Conservation (phyloP, 2,329 filamentous ascomycete species). For the Massarina eburnea region DNA sequence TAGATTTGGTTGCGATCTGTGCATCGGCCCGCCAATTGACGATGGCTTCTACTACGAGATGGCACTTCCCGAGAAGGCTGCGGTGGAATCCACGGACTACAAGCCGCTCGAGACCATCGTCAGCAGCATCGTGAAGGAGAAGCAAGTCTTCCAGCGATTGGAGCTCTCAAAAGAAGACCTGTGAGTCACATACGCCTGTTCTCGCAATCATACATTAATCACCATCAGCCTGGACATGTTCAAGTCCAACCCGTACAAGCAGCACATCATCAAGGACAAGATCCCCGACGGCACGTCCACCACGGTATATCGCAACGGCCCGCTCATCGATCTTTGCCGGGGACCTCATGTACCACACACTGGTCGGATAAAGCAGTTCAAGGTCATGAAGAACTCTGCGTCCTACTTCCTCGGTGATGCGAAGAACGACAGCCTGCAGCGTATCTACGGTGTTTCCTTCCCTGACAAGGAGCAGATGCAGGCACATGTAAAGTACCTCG, state of each 20-base stretch:
- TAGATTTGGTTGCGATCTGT: conserved; percentile 87
- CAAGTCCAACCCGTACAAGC: conserved; percentile 96
- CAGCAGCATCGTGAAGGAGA: conserved; percentile 87
- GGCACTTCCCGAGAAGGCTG: conserved; percentile 72
- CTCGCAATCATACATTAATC: neutral
- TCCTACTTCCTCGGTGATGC: conserved; percentile 95
- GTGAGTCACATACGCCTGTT: conserved; percentile 13
- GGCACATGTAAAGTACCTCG: conserved; percentile 91
- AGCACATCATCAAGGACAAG: conserved; percentile 94
- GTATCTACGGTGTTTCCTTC: conserved; percentile 95
- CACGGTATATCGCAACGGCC: conserved; percentile 92
- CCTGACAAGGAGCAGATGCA: conserved; percentile 94
- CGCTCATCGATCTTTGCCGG: conserved; percentile 91
- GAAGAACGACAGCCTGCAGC: conserved; percentile 90
- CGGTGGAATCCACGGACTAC: conserved; percentile 76
- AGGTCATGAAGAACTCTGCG: conserved; percentile 82
- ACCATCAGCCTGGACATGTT: conserved; percentile 76
- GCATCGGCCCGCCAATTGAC: conserved; percentile 88
- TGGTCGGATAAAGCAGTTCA: conserved; percentile 89
- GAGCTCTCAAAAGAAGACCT: conserved; percentile 88
- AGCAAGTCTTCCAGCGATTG: conserved; percentile 90
- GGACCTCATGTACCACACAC: conserved; percentile 95
- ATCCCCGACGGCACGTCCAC: conserved; percentile 85
- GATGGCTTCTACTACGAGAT: conserved; percentile 98
- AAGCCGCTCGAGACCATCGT: conserved; percentile 81